These are phyloP conservation scores for Cladosporium sp. DNA, from an alignment of 2,329 filamentous ascomycete species.

Conservation along the genomic window DNA sequence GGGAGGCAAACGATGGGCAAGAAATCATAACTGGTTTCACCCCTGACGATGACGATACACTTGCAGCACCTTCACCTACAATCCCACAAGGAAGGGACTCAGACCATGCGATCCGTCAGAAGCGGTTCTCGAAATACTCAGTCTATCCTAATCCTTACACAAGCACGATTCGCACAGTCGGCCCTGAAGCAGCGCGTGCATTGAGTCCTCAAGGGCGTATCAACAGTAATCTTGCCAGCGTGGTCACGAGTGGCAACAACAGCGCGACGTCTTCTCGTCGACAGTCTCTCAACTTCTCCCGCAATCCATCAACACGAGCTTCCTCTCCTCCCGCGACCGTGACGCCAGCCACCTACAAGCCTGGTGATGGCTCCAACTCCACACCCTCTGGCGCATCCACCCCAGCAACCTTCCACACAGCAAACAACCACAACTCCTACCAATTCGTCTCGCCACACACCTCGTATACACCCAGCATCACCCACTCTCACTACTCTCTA, in stretches of 20 bases:
- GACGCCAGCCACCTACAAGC: slow-evolving; percentile 6
- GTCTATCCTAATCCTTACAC: slow-evolving; percentile 7
- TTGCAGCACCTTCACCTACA: slow-evolving; percentile 9
- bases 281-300: slow-evolving; percentile 9
- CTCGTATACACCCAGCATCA: background rate
- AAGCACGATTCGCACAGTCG: slow-evolving; percentile 8
- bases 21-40: slow-evolving; percentile 10
- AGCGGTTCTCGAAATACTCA: slow-evolving; percentile 6
- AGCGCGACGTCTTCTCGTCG: slow-evolving; percentile 1
- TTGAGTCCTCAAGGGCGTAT: background rate
- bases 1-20: slow-evolving; percentile 8
- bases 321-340: background rate
- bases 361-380: background rate
- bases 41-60: slow-evolving; percentile 5
- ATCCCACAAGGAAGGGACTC: slow-evolving; percentile 1
- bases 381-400: slow-evolving; percentile 2
- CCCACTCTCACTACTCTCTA: background rate
- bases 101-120: slow-evolving; percentile 5
- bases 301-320: background rate
- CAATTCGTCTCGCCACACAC: background rate
- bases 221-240: background rate
- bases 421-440: background rate
- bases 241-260: background rate
- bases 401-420: slow-evolving; percentile 11
- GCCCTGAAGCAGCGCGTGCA: slow-evolving; percentile 1